Evolutionary conservation across 2,329 filamentous ascomycete genomes (phyloP), one percentile per base, ranked within the genome.

Genomic region (Aspergillus sp.): DNA sequence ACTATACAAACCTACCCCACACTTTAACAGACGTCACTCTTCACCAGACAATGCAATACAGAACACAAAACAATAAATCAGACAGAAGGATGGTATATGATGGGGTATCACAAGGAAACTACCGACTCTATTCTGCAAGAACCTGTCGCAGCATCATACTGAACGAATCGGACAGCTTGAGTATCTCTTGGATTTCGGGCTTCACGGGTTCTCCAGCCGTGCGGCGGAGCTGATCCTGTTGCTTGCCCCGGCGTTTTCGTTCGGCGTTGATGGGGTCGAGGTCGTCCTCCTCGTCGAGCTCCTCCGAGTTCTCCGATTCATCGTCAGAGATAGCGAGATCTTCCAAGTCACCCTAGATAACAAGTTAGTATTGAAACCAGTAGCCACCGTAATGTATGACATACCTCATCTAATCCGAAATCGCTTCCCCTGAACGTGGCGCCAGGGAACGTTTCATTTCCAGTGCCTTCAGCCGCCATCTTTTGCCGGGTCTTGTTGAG

Each of bases 401-500:
- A 63, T 78, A 90, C 88, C 69, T 90, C 86, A 71, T 97, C 87
- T 20, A 99, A 80, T 0, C 95, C 95, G 78, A 99, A 99, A 77
- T 99, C 95, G 52, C 85, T 86, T 22, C 89, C 88, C 69, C 84
- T 87, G 78, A 98, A 96, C 14, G 75, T 80, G 18, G 73, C 69
- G 65, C 81, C 86, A 9, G 83, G 85, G 6, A 83, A 82, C 55
- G 79, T 75, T 58, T 83, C 75, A 20, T 72, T 75, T 6, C 73
- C 72, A 10, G 77, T 82, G 3, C 87, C 87, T 70, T 94, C 92
- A 2, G 92, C 92, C 0, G 95, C 95, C 95, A 99, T 98, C 83
- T 99, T 99, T 80, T 98, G 95, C 56, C 93, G 83, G 9, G 95
- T 99, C 83, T 99, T 99, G 78, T 96, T 92, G 62, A 94, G 88